These are phyloP conservation scores for Vachellia pachyceras DNA, from an alignment of 306 rosid genomes.

Conservation along the genomic window DNA sequence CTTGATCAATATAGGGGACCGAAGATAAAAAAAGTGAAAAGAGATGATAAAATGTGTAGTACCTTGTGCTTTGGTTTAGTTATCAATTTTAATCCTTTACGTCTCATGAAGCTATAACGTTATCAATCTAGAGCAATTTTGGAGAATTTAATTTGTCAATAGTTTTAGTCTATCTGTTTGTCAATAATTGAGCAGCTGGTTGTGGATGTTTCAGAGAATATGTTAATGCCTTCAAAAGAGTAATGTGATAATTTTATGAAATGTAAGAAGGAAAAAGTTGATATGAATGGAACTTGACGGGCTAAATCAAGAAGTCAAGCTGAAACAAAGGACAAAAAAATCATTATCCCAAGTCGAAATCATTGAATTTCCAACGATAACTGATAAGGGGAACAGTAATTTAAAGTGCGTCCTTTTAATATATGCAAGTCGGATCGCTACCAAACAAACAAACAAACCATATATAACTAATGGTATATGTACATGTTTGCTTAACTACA, in stretches of 20 bases:
- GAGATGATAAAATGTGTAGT: not conserved
- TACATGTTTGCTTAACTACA: slow-evolving; percentile 39
- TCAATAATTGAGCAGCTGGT: no score
- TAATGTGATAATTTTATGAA: not conserved
- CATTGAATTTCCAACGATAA: slow-evolving; percentile 31
- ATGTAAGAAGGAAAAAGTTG: not conserved
- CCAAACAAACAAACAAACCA: slow-evolving; percentile 31
- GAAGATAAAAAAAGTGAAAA: slow-evolving; percentile 2
- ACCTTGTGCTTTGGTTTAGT: not conserved
- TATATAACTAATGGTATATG: not conserved
- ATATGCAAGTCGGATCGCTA: slow-evolving; percentile 19
- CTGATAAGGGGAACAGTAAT: not conserved
- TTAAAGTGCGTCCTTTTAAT: slow-evolving; percentile 34
- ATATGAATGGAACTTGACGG: no score
- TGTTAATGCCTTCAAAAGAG: not conserved
- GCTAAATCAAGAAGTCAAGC: no score
- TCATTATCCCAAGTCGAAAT: slow-evolving; percentile 19
- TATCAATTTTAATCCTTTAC: no score
- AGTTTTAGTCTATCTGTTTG: not conserved
- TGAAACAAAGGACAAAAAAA: not conserved
- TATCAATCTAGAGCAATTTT: not conserved
- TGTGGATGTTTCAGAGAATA: not conserved
- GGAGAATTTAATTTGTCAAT: not conserved
- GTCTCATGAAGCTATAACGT: no score
- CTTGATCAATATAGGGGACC: slow-evolving; percentile 56